Conservation (phyloP, 345 rosid species). For the Acer saccharum region DNA sequence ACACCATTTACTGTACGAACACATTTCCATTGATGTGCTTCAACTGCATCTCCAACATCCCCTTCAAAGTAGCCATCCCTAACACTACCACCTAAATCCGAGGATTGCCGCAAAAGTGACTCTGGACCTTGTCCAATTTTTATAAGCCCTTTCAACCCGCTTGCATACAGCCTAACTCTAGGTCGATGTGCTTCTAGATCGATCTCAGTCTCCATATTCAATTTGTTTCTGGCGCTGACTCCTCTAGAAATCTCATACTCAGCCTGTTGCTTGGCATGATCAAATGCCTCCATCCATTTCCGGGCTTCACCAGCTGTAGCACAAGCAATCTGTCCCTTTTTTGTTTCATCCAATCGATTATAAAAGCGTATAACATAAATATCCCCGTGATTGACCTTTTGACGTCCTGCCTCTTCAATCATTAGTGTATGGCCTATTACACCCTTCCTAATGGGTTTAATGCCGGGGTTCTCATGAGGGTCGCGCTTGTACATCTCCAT, state of each 20-base stretch:
- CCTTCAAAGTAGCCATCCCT: constrained; percentile 58
- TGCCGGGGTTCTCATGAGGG: constrained; percentile 85
- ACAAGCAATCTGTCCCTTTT: constrained; percentile 98
- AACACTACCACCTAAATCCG: constrained; percentile 46
- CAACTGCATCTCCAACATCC: constrained; percentile 83
- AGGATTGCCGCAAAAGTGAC: constrained; percentile 72
- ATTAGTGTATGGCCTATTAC: constrained; percentile 71
- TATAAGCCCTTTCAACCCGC: constrained; percentile 74
- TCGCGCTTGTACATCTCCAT: constrained; percentile 92
- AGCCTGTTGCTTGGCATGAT: constrained; percentile 96
- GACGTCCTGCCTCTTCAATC: constrained; percentile 89
- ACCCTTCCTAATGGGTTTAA: constrained; percentile 84
- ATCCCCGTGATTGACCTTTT: constrained; percentile 66
- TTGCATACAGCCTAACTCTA: constrained; percentile 86
- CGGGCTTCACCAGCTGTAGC: constrained; percentile 83
- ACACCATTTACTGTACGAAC: constrained; percentile 83
- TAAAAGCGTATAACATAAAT: constrained; percentile 72
- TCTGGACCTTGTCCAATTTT: constrained; percentile 97
- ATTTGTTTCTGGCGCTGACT: constrained; percentile 68
- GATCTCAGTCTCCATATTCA: constrained; percentile 77
- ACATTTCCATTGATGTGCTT: constrained; percentile 91
- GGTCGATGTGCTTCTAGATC: constrained; percentile 88
- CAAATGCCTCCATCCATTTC: constrained; percentile 96
- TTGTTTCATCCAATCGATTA: constrained; percentile 76
- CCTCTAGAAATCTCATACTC: constrained; percentile 68